Base-by-base conservation (phyloP, 225 moss, liverwort and hornwort species). In the Ulota crispa region DNA sequence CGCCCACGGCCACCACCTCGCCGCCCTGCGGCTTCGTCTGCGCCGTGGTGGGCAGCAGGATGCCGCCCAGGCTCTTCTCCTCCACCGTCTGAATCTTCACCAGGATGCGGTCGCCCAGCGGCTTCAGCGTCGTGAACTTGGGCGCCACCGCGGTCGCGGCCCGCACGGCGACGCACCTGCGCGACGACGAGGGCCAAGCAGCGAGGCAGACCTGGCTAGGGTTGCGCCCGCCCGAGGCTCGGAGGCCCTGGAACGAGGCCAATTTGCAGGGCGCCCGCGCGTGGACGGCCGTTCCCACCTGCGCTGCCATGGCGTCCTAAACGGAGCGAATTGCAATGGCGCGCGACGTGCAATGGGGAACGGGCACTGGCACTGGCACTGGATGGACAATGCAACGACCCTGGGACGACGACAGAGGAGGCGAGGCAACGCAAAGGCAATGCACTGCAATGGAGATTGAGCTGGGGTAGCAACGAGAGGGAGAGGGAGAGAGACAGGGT, bases 11-110 rank as follows among this genome's bases (percentile, higher is more conserved):
- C 50, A 97, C 97, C 32, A 97, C 97, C 84, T 95, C 87, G 31
- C 95, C 97, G 28, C 95, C 93, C 88, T 97, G 97, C 30, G 97
- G 97, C 85, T 94, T 97, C 31, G 91, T 55, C 87, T 97, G 97
- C 42, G 97, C 94, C 23, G 93, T 82, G 7, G 82, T 24, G 7
- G 97, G 97, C 42, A 97, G 91, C 76, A 97, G 78, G 71, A 97
- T 97, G 79, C 97, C 97, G 31, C 97, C 97, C 65, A 68, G 67
- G 56, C 89, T 89, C 89, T 97, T 97, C 91, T 97, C 97, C 84
- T 97, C 97, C 57, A 86, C 80, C 26, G 41, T 85, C 86, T 92
- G 89, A 72, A 97, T 92, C 92, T 94, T 94, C 27, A 97, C 88
- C 52, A 97, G 87, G 28, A 97, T 89, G 43, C 97, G 94, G 83